These are phyloP conservation scores for Odontarrhena argentea DNA, from an alignment of 345 rosid species.

Conservation along the genomic window DNA sequence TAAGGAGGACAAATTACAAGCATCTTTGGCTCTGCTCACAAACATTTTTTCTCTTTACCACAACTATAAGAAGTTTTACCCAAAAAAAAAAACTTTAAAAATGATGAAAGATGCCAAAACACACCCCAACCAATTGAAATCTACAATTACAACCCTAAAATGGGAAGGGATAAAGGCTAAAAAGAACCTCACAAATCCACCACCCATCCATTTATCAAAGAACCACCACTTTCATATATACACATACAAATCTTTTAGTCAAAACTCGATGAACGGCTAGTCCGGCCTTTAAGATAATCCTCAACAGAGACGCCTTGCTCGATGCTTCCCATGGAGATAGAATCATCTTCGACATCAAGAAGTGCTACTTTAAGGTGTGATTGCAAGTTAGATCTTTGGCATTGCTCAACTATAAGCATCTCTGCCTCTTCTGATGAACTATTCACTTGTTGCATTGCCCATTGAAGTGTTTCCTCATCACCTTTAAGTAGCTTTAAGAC, in stretches of 20 bases:
- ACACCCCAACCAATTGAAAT: conserved; percentile 12
- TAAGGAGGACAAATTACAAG: neutral
- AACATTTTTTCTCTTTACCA: conserved; percentile 13
- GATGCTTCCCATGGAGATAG: conserved; percentile 65
- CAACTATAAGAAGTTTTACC: conserved; percentile 23
- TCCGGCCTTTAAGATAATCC: conserved; percentile 86
- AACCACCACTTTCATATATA: neutral
- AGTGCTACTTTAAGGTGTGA: conserved; percentile 86
- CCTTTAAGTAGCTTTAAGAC: conserved; percentile 81
- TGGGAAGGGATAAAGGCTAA: conserved; percentile 59
- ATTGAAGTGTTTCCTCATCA: conserved; percentile 50
- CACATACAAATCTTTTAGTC: conserved; percentile 50
- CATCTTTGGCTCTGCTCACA: neutral
- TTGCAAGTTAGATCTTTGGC: conserved; percentile 59
- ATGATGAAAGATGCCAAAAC: conserved; percentile 4
- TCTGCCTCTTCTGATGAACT: conserved; percentile 51
- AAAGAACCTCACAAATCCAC: conserved; percentile 45
- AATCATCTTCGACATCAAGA: conserved; percentile 67
- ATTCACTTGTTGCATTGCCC: conserved; percentile 66
- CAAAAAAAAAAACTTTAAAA: neutral
- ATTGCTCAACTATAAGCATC: conserved; percentile 51
- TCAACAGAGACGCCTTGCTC: conserved; percentile 73
- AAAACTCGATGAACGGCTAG: conserved; percentile 90
- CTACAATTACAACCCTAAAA: conserved; percentile 35
- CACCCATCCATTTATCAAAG: neutral